These are phyloP conservation scores for Termitomyces sp. DNA, from an alignment of 768 basidiomycete genomes.

Conservation along the genomic window DNA sequence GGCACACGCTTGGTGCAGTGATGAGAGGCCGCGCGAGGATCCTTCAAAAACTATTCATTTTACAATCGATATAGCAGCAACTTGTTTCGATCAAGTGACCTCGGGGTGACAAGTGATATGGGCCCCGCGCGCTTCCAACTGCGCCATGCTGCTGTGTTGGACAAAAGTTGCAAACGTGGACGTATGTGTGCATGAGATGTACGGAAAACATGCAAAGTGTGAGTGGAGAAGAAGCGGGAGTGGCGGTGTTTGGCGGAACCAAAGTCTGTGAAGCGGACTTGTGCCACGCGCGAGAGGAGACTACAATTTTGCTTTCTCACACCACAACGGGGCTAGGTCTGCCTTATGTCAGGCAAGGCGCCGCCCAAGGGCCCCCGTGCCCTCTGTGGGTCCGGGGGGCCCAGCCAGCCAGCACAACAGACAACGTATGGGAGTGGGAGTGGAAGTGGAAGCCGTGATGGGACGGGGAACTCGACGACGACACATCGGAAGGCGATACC, in stretches of 20 bases:
- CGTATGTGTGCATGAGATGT: too few relatives aligned
- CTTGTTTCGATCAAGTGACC: too few relatives aligned
- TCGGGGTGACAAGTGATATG: too few relatives aligned
- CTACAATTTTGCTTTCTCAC: neutral
- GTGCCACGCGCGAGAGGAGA: neutral
- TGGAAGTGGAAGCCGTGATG: neutral
- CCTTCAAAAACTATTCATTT: too few relatives aligned
- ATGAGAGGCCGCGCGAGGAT: too few relatives aligned
- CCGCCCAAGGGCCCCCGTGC: constrained; percentile 74
- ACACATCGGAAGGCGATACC: constrained; percentile 2
- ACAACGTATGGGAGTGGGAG: constrained; percentile 16
- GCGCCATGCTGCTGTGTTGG: too few relatives aligned
- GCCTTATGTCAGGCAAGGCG: constrained; percentile 68
- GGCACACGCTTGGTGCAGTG: too few relatives aligned
- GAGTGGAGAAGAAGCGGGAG: too few relatives aligned
- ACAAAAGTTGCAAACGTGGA: too few relatives aligned
- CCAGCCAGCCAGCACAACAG: constrained; percentile 17
- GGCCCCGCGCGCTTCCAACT: too few relatives aligned
- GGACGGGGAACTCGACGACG: neutral
- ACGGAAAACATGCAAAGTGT: too few relatives aligned
- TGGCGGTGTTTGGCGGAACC: constrained; percentile 1
- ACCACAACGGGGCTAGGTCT: neutral
- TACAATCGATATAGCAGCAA: too few relatives aligned
- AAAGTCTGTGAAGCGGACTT: neutral
- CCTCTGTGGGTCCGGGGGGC: constrained; percentile 33